These are phyloP conservation scores for Carnegiea gigantea DNA, from an alignment of 179 eudicot species.

Conservation along the genomic window DNA sequence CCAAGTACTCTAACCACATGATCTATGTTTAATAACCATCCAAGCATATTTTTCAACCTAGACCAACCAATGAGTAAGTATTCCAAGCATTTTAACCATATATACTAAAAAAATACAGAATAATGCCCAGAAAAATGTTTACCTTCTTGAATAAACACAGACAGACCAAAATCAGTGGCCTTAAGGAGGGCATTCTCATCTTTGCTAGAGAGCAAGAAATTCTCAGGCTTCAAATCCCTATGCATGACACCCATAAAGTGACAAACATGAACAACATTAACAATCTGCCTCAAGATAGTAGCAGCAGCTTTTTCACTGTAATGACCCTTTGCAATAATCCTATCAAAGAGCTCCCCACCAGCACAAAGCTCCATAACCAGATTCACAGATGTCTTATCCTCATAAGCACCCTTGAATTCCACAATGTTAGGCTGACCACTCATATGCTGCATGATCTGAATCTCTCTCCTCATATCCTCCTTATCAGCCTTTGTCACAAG, in stretches of 20 bases:
- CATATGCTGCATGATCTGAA: constrained; percentile 52
- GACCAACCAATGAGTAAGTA: neutral
- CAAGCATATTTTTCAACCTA: constrained; percentile 1
- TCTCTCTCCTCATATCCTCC: constrained; percentile 51
- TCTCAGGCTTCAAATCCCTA: constrained; percentile 54
- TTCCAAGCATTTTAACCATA: neutral
- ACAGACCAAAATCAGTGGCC: constrained; percentile 51
- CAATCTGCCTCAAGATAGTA: constrained; percentile 42
- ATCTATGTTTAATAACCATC: constrained; percentile 16
- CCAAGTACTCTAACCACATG: constrained; percentile 4
- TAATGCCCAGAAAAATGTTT: neutral
- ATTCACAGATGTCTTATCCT: constrained; percentile 38
- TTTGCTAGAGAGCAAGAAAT: constrained; percentile 46
- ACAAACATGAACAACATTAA: constrained; percentile 56
- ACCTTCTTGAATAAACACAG: constrained; percentile 50
- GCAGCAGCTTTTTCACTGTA: constrained; percentile 55
- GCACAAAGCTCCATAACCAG: constrained; percentile 51
- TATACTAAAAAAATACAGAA: neutral
- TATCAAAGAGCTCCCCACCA: constrained; percentile 46
- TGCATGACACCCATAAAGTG: constrained; percentile 57
- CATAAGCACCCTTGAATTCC: constrained; percentile 49
- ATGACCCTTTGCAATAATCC: constrained; percentile 53
- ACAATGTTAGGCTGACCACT: constrained; percentile 51
- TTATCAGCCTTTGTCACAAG: constrained; percentile 46
- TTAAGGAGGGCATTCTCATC: constrained; percentile 45